phyloP scores from a whole-genome alignment of 2,329 filamentous ascomycete species.

The Thermomyces lanuginosus region DNA sequence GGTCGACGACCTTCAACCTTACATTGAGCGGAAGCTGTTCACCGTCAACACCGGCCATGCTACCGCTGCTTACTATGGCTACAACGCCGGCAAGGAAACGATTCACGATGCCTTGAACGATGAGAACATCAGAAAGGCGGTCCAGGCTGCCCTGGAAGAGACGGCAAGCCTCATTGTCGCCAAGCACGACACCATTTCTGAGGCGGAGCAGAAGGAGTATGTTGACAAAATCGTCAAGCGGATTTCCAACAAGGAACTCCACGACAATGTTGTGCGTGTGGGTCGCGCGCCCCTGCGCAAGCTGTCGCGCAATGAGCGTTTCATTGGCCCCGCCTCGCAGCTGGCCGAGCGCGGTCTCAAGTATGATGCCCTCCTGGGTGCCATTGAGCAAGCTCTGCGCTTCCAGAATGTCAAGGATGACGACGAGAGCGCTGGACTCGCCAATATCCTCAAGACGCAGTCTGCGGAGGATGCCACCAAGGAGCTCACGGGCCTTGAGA shows the following conservation, averaged over 20 bases:
- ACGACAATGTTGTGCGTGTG: slow-evolving; percentile 88
- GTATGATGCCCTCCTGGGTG: slow-evolving; percentile 58
- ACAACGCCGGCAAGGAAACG: slow-evolving; percentile 68
- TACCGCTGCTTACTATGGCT: slow-evolving; percentile 87
- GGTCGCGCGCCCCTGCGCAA: slow-evolving; percentile 89
- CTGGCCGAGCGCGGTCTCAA: slow-evolving; percentile 66
- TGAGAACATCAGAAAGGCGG: slow-evolving; percentile 59
- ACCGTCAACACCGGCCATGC: slow-evolving; percentile 98
- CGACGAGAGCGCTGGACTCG: slow-evolving; percentile 72
- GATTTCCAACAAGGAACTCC: slow-evolving; percentile 83
- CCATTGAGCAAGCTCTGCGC: slow-evolving; percentile 78
- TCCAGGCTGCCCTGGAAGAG: slow-evolving; percentile 65
- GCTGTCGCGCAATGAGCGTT: slow-evolving; percentile 85
- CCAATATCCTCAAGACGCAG: slow-evolving; percentile 65
- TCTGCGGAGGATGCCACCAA: slow-evolving; percentile 57
- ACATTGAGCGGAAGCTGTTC: slow-evolving; percentile 98
- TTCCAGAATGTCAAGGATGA: slow-evolving; percentile 93
- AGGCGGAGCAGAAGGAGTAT: slow-evolving; percentile 65
- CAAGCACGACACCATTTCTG: slow-evolving; percentile 70
- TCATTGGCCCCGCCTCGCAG: slow-evolving; percentile 80
- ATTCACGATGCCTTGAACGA: slow-evolving; percentile 82
- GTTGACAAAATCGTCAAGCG: slow-evolving; percentile 82
- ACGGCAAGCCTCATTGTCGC: slow-evolving; percentile 70
- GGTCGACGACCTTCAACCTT: slow-evolving; percentile 79
- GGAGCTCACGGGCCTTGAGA: slow-evolving; percentile 67